These are phyloP conservation scores for Tricholoma matsutake DNA, from an alignment of 768 basidiomycete genomes.

Conservation along the genomic window DNA sequence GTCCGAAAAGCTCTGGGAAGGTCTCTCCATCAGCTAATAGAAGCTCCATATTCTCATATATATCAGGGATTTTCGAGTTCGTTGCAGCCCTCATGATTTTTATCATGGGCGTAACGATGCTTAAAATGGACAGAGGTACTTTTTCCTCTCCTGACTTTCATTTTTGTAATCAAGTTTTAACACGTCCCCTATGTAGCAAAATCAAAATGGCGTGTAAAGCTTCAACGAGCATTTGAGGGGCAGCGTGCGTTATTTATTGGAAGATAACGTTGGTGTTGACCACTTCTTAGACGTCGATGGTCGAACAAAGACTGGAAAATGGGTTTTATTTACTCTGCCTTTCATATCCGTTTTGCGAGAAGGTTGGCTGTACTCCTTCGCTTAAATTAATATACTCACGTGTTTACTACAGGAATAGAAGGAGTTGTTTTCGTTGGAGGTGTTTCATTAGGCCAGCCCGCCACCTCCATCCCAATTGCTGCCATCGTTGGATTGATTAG, in stretches of 20 bases:
- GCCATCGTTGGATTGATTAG: slow-evolving; percentile 81
- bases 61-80: slow-evolving; percentile 61
- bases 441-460: slow-evolving; percentile 81
- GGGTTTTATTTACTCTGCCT: slow-evolving; percentile 87
- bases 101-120: slow-evolving; percentile 91
- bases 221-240: slow-evolving; percentile 71
- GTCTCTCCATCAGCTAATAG: slow-evolving; percentile 35
- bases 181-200: slow-evolving; percentile 46
- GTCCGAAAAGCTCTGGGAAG: slow-evolving; percentile 93
- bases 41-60: neutral
- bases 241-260: slow-evolving; percentile 35
- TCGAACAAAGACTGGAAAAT: slow-evolving; percentile 60
- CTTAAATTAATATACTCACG: neutral
- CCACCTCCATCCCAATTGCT: slow-evolving; percentile 85
- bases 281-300: slow-evolving; percentile 41
- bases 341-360: slow-evolving; percentile 92
- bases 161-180: neutral
- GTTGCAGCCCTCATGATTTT: slow-evolving; percentile 82
- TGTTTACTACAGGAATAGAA: slow-evolving; percentile 57
- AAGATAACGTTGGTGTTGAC: neutral
- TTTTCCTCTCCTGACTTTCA: neutral
- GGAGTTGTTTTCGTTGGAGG: slow-evolving; percentile 94
- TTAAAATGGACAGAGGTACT: slow-evolving; percentile 82
- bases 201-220: slow-evolving; percentile 92
- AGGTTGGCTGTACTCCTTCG: slow-evolving; percentile 39